Conservation (phyloP, 192 early-diverging fungal species). For the Allomyces javanicus region DNA sequence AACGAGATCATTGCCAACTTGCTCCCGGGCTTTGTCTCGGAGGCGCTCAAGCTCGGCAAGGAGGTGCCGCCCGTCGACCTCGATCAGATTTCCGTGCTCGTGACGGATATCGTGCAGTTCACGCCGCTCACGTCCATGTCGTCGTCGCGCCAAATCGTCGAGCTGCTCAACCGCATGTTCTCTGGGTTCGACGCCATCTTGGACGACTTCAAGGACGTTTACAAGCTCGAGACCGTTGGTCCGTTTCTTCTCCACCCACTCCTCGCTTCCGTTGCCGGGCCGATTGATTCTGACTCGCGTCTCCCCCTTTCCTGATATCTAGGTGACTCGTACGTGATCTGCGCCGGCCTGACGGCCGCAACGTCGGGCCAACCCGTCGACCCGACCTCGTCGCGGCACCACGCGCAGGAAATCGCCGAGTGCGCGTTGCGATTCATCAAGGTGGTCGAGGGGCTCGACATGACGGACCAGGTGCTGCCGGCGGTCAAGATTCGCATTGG, state of each 20-base stretch:
- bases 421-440: constrained; percentile 9
- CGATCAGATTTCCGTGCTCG: constrained; percentile 14
- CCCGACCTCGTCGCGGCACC: background rate
- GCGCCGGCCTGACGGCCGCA: constrained; percentile 9
- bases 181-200: constrained; percentile 19
- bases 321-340: constrained; percentile 24
- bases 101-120: constrained; percentile 21
- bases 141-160: constrained; percentile 19
- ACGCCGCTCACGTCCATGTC: constrained; percentile 16
- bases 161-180: constrained; percentile 24
- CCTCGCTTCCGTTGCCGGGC: too few species aligned
- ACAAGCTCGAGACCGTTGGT: constrained; percentile 24
- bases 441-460: constrained; percentile 11
- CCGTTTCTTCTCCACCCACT: too few species aligned
- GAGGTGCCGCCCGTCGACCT: constrained; percentile 16
- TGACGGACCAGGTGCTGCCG: constrained; percentile 20
- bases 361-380: background rate
- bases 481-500: background rate
- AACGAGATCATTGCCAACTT: constrained; percentile 22
- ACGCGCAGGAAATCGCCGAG: background rate
- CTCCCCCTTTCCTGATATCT: background rate
- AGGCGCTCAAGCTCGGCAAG: constrained; percentile 19
- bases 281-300: too few species aligned
- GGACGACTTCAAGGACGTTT: constrained; percentile 21
- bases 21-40: constrained; percentile 24